Percentiles rank a stretch among this genome's conserved stretches.
Conservation (phyloP, 495 filamentous ascomycete genomes). For the Clohesyomyces aquaticus region DNA sequence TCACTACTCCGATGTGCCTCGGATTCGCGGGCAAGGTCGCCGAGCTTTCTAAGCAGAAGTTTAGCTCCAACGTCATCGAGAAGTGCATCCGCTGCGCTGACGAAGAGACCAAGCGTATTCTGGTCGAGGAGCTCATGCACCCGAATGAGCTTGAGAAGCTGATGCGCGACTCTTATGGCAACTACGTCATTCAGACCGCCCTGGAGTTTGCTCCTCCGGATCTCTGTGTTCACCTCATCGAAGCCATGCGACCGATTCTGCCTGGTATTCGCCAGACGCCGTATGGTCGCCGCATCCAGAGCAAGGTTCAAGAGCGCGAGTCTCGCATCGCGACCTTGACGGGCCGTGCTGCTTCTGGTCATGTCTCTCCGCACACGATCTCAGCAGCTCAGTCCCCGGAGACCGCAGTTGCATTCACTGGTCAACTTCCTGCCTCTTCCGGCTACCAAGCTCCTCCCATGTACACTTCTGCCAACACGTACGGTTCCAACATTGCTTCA, state of each 20-base stretch:
- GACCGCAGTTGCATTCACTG: conserved; percentile 22
- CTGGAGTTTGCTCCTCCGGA: conserved; percentile 37
- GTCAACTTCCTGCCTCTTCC: conserved; percentile 27
- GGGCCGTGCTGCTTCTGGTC: conserved; percentile 28
- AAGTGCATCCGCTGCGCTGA: conserved; percentile 89
- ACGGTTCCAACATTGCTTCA: conserved; percentile 37
- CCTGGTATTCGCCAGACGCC: conserved; percentile 83
- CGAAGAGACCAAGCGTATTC: conserved; percentile 67
- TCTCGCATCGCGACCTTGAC: conserved; percentile 32
- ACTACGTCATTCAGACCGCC: conserved; percentile 97
- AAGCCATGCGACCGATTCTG: conserved; percentile 80
- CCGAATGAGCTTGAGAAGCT: conserved; percentile 80
- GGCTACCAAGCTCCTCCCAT: conserved; percentile 25
- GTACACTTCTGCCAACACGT: conserved; percentile 38
- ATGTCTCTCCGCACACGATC: conserved; percentile 34
- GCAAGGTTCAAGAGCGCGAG: conserved; percentile 67
- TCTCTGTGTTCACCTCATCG: conserved; percentile 59
- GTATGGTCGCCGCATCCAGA: conserved; percentile 87
- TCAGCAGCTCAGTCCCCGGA: conserved; percentile 34
- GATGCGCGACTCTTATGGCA: conserved; percentile 87
- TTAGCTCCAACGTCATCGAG: conserved; percentile 98
- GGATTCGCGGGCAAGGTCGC: conserved; percentile 75
- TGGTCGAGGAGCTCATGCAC: conserved; percentile 80
- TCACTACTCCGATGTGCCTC: conserved; percentile 81
- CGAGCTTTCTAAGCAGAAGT: conserved; percentile 90